Conservation (phyloP, 768 basidiomycete species). For the Boletellus ananiceps region DNA sequence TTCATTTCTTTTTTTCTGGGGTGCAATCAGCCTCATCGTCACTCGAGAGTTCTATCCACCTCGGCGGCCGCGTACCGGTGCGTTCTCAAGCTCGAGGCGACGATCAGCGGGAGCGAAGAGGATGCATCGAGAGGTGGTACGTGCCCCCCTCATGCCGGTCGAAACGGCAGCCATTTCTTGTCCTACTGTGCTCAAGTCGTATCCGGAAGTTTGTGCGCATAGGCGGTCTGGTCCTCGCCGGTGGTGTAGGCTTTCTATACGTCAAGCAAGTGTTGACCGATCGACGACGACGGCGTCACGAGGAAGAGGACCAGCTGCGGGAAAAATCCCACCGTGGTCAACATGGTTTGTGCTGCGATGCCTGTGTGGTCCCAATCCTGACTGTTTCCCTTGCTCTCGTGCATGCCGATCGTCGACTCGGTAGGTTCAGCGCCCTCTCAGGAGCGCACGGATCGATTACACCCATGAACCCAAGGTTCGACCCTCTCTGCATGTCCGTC, state of each 20-base stretch:
- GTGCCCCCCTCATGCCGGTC: neutral
- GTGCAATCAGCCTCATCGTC: neutral
- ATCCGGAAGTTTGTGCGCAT: constrained; percentile 20
- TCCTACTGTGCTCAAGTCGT: neutral
- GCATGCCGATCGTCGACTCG: neutral
- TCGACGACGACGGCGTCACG: constrained; percentile 22
- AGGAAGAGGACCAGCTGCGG: constrained; percentile 11
- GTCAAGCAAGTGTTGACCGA: constrained; percentile 27
- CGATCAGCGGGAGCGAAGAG: neutral
- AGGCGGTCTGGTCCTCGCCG: constrained; percentile 26
- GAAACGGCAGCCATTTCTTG: neutral
- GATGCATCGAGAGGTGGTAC: constrained; percentile 19
- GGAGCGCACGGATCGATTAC: constrained; percentile 6
- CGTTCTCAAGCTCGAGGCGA: neutral
- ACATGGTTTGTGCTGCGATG: neutral
- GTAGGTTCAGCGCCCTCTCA: constrained; percentile 2
- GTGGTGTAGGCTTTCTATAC: constrained; percentile 28
- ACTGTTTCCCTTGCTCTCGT: neutral
- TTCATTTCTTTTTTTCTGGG: constrained; percentile 3
- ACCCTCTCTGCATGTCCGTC: neutral
- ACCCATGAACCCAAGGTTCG: constrained; percentile 2
- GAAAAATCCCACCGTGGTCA: constrained; percentile 8
- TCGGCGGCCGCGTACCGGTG: too few relatives aligned
- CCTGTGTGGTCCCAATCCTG: constrained; percentile 2
- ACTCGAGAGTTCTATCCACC: too few relatives aligned